phyloP scores from a whole-genome alignment of 2,329 filamentous ascomycete genomes.

The Verticillium nonalfalfae region DNA sequence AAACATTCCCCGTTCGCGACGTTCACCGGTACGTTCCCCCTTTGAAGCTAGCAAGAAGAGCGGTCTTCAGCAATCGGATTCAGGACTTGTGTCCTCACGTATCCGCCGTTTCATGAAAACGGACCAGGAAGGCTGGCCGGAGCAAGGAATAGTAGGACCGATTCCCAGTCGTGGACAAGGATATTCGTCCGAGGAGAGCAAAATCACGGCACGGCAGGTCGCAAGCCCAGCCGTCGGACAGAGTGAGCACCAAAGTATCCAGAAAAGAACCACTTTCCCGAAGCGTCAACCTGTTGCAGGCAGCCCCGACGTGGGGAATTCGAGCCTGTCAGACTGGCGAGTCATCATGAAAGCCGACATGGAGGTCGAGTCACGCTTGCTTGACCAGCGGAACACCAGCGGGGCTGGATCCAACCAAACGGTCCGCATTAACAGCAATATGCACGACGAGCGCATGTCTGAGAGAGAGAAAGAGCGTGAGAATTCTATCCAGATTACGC shows the following conservation, averaged over 20 bases:
- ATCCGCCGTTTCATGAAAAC: not conserved
- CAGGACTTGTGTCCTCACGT: not conserved
- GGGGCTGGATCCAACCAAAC: not conserved
- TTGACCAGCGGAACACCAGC: not conserved
- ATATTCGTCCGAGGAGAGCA: not conserved
- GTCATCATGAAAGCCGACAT: not conserved
- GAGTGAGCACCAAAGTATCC: not conserved
- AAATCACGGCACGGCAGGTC: not conserved
- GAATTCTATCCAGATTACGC: slow-evolving; percentile 5
- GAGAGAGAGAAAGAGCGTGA: slow-evolving; percentile 3
- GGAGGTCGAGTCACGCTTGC: not conserved
- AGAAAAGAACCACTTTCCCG: not conserved
- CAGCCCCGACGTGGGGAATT: not conserved
- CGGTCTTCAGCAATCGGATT: not conserved
- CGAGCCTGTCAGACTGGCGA: not conserved
- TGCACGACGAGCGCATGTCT: slow-evolving; percentile 10
- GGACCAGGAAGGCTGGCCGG: not conserved
- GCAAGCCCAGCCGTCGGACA: not conserved
- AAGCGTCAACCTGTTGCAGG: not conserved
- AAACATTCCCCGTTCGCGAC: not conserved
- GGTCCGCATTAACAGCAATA: not conserved
- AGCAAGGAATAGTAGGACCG: not conserved
- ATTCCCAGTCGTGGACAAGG: not conserved
- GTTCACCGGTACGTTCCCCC: not conserved
- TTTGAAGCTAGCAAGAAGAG: not conserved